Percentiles rank a stretch among this genome's conserved stretches.
Evolutionary conservation across 2,329 filamentous ascomycete genomes (phyloP).

Genomic region (Exophiala aquamarina): DNA sequence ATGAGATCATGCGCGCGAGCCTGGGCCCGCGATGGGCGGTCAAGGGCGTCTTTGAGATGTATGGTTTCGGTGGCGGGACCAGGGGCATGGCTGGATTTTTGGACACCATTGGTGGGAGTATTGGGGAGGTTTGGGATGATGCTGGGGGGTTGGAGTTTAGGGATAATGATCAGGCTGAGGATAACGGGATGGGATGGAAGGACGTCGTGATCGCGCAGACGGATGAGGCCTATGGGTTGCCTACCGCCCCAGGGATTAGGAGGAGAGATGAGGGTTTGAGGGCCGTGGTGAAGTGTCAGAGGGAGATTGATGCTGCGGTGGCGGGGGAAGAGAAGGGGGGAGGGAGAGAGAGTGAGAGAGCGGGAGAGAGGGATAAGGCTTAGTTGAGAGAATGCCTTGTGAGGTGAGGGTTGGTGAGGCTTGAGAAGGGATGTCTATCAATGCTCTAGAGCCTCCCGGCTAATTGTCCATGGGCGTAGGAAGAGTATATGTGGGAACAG

Average conservation of each 20-base stretch:
- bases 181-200: conserved; percentile 10
- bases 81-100: conserved; percentile 55
- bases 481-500: no score
- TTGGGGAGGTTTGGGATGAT: conserved; percentile 56
- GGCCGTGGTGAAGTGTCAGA: conserved; percentile 13
- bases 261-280: conserved; percentile 12
- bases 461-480: no score
- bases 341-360: background rate
- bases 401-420: no score
- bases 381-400: no score
- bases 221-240: conserved; percentile 19
- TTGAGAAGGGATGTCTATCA: no score
- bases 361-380: no score
- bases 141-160: conserved; percentile 33
- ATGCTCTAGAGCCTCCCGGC: no score
- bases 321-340: background rate
- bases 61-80: conserved; percentile 58
- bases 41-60: conserved; percentile 58
- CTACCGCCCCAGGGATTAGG: conserved; percentile 14
- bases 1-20: conserved; percentile 51
- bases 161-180: background rate
- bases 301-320: conserved; percentile 4
- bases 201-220: conserved; percentile 17
- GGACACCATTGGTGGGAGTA: conserved; percentile 56
- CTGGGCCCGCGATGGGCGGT: conserved; percentile 58